phyloP scores from a whole-genome alignment of 257 asterid genomes.

The Leonotis leonurus region DNA sequence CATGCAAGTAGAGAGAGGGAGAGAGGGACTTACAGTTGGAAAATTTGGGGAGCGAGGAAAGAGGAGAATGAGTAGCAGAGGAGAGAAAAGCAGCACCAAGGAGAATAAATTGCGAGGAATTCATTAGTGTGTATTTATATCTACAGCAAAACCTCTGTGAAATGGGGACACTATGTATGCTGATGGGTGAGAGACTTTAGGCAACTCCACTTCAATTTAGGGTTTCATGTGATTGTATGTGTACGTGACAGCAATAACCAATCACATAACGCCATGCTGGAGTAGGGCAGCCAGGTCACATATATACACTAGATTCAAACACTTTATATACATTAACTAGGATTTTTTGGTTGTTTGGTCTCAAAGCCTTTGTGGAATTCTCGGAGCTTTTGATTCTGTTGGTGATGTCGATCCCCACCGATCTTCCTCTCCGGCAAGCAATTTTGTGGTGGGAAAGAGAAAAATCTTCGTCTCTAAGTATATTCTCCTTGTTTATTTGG shows the following conservation, averaged over 20 bases:
- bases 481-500: slow-evolving; percentile 52
- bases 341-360: too few relatives aligned
- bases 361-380: too few relatives aligned
- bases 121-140: slow-evolving; percentile 18
- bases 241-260: too few relatives aligned
- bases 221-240: too few relatives aligned
- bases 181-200: too few relatives aligned
- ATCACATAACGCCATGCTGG: too few relatives aligned
- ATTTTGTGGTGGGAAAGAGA: slow-evolving; percentile 6
- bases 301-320: too few relatives aligned
- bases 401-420: slow-evolving; percentile 48
- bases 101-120: slow-evolving; percentile 19
- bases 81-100: slow-evolving; percentile 26
- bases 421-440: slow-evolving; percentile 23
- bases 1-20: not conserved
- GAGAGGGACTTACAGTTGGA: slow-evolving; percentile 21
- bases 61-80: slow-evolving; percentile 31
- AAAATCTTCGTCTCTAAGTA: not conserved
- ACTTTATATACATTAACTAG: too few relatives aligned
- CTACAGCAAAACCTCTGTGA: too few relatives aligned
- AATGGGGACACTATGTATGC: too few relatives aligned
- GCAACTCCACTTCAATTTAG: too few relatives aligned
- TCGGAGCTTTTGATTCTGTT: slow-evolving; percentile 10
- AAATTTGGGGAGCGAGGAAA: slow-evolving; percentile 11
- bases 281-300: too few relatives aligned